A percentile compares a stretch with the other conserved stretches of the same genome.
phyloP scores from a whole-genome alignment of 2,329 filamentous ascomycete species.

The Sporothrix globosa region DNA sequence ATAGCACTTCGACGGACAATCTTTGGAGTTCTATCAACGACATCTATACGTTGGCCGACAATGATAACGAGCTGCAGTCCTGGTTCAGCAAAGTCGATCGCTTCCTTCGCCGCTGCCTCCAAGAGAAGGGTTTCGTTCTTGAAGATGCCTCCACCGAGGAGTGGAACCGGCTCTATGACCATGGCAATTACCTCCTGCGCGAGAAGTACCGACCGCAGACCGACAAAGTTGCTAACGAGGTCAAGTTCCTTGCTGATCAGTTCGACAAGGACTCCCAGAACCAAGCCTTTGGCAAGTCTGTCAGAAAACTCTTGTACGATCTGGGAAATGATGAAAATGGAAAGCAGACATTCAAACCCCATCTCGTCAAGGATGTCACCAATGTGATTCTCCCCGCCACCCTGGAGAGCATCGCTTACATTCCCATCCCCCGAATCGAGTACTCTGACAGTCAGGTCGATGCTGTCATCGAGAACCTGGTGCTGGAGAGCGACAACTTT shows the following conservation, averaged over 20 bases:
- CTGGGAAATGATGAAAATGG: constrained; percentile 86
- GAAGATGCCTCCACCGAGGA: constrained; percentile 76
- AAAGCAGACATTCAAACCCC: constrained; percentile 87
- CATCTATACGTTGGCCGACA: constrained; percentile 85
- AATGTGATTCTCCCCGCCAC: constrained; percentile 82
- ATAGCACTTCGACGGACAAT: constrained; percentile 86
- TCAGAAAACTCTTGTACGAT: constrained; percentile 83
- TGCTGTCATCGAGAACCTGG: constrained; percentile 88
- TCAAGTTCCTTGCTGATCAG: constrained; percentile 86
- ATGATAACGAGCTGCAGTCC: constrained; percentile 79
- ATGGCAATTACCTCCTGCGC: constrained; percentile 82
- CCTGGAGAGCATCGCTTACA: constrained; percentile 84
- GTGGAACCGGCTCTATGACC: constrained; percentile 84
- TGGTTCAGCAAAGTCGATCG: constrained; percentile 83
- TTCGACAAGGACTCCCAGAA: constrained; percentile 90
- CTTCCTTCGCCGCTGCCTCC: constrained; percentile 80
- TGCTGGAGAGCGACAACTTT: constrained; percentile 95
- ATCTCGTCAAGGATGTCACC: constrained; percentile 84
- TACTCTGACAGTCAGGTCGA: constrained; percentile 84
- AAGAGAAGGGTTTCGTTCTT: constrained; percentile 89
- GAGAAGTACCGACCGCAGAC: constrained; percentile 86
- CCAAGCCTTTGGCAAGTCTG: constrained; percentile 71
- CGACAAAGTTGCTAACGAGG: constrained; percentile 82
- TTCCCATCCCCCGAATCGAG: constrained; percentile 93
- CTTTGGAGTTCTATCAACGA: constrained; percentile 81